These are phyloP conservation scores for Phytomonas sp. DNA, from an alignment of 208 protist genomes.

Conservation along the genomic window DNA sequence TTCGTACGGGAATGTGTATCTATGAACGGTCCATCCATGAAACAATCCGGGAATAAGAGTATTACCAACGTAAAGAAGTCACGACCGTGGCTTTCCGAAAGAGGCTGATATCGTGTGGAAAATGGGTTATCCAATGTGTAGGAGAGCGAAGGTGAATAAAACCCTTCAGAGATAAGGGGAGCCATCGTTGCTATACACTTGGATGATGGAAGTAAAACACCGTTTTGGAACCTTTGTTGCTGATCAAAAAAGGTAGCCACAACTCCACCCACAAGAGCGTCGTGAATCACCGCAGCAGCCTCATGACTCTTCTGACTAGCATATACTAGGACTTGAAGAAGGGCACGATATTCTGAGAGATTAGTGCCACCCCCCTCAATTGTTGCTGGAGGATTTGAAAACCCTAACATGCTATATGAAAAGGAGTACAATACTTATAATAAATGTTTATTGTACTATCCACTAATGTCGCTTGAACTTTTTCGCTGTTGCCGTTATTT, in stretches of 20 bases:
- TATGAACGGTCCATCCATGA: conserved; percentile 14
- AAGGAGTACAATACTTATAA: background rate
- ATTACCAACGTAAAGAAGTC: conserved; percentile 46
- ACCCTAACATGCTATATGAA: background rate
- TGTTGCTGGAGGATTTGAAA: background rate
- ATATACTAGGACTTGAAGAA: conserved; percentile 58
- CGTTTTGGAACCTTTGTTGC: background rate
- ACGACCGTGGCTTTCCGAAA: conserved; percentile 33
- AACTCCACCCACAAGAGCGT: conserved; percentile 55
- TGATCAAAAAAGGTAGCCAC: conserved; percentile 27
- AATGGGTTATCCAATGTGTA: conserved; percentile 24
- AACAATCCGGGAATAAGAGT: conserved; percentile 72
- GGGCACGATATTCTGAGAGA: conserved; percentile 45
- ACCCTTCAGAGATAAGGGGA: conserved; percentile 39
- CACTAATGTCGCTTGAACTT: background rate
- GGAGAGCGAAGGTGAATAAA: conserved; percentile 45
- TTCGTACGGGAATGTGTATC: background rate
- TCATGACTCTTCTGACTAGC: conserved; percentile 24
- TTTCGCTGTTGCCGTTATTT: background rate
- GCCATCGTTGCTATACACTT: conserved; percentile 38
- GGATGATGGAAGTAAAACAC: conserved; percentile 47
- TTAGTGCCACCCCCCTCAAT: conserved; percentile 9
- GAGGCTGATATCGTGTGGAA: conserved; percentile 9
- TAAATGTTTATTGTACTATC: background rate
- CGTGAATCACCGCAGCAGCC: conserved; percentile 37